phyloP scores from a whole-genome alignment of 805 yeast genomes.

The Starmerella gropengiesseri region DNA sequence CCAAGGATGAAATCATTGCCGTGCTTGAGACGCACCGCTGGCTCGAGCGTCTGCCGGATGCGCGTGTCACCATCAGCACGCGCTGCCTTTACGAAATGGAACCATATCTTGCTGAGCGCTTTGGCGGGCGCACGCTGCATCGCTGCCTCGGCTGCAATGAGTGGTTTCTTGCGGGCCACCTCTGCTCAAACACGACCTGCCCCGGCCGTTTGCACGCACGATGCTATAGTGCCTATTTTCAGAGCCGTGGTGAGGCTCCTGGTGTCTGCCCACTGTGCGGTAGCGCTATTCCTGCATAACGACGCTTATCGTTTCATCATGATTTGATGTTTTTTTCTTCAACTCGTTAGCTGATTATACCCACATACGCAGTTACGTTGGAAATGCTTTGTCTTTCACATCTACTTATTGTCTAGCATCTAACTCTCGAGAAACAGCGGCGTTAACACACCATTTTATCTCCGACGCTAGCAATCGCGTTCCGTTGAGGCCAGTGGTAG shows the following conservation, averaged over 20 bases:
- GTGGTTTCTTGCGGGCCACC: conserved; percentile 16
- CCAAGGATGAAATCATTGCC: conserved; percentile 3
- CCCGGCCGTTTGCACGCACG: conserved; percentile 16
- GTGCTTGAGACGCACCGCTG: neutral
- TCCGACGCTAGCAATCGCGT: no score
- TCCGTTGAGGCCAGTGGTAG: no score
- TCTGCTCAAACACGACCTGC: conserved; percentile 16
- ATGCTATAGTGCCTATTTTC: conserved; percentile 18
- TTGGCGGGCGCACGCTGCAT: conserved; percentile 13
- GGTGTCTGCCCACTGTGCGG: conserved; percentile 17
- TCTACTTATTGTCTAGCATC: no score
- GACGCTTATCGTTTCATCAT: no score
- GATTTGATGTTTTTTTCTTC: no score
- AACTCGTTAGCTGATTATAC: no score
- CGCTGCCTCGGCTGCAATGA: conserved; percentile 18
- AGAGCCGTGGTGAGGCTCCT: neutral
- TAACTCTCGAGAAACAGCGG: no score
- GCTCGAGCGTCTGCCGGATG: neutral
- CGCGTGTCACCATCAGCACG: conserved; percentile 8
- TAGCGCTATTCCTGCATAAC: neutral
- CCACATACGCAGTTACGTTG: no score
- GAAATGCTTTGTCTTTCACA: no score
- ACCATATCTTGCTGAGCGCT: conserved; percentile 12
- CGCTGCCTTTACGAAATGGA: conserved; percentile 15
- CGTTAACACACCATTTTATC: no score